phyloP scores from a whole-genome alignment of 805 yeast genomes.

The Candida xyloterini region DNA sequence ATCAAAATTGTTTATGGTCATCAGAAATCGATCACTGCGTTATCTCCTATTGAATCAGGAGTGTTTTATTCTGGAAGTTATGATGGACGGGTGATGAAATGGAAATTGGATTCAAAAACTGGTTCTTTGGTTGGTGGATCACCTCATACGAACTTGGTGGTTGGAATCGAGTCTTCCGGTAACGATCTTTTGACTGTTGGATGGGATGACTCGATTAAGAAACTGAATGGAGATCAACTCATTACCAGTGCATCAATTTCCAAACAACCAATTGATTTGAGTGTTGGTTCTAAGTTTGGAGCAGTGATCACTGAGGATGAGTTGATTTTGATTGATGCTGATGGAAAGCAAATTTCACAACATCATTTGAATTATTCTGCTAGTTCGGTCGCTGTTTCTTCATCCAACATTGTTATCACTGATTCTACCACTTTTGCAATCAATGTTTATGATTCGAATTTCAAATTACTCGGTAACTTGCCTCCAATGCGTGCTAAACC shows the following conservation, averaged over 20 bases:
- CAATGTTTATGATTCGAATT: constrained; percentile 35
- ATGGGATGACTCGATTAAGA: constrained; percentile 82
- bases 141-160: constrained; percentile 66
- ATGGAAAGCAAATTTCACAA: constrained; percentile 31
- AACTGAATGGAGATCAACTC: constrained; percentile 25
- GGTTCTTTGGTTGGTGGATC: constrained; percentile 37
- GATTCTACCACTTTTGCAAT: constrained; percentile 39
- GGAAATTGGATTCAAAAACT: constrained; percentile 45
- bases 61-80: constrained; percentile 62
- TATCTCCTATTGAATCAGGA: constrained; percentile 32
- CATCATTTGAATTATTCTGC: constrained; percentile 38
- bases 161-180: constrained; percentile 39
- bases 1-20: constrained; percentile 62
- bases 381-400: constrained; percentile 45
- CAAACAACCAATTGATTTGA: constrained; percentile 49
- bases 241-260: constrained; percentile 34
- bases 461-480: constrained; percentile 22
- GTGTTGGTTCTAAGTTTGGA: constrained; percentile 34
- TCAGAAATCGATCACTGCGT: constrained; percentile 74
- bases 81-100: constrained; percentile 70
- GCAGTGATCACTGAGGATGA: constrained; percentile 48
- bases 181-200: constrained; percentile 44
- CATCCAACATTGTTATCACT: constrained; percentile 48
- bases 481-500: constrained; percentile 57
- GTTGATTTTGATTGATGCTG: constrained; percentile 31